Evolutionary conservation across 2,329 filamentous ascomycete species (phyloP).

Genomic region (Metarhizium robertsii): DNA sequence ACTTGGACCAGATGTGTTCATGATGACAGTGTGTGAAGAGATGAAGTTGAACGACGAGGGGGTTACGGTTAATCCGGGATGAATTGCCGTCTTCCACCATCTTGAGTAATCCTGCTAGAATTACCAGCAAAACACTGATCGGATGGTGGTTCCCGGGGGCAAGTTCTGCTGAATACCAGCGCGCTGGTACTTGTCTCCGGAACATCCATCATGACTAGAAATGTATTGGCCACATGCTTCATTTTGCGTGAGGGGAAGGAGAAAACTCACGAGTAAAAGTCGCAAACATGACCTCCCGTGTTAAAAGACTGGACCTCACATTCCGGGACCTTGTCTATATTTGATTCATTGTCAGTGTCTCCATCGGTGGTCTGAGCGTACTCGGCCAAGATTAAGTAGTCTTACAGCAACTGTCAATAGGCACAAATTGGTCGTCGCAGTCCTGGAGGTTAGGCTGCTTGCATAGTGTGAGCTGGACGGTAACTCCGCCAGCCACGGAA

Average conservation of each 20-base stretch:
- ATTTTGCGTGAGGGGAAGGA: too few species aligned
- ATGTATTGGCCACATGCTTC: background rate
- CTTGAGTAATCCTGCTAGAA: background rate
- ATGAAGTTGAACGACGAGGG: too few species aligned
- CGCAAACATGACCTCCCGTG: conserved; percentile 1
- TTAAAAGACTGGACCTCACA: conserved; percentile 1
- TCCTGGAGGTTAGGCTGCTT: background rate
- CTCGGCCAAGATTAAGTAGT: too few species aligned
- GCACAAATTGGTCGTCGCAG: background rate
- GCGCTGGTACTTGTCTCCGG: background rate
- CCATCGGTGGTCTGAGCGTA: too few species aligned
- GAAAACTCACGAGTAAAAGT: conserved; percentile 2
- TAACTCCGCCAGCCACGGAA: background rate
- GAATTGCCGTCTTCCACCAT: too few species aligned
- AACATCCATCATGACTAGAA: background rate
- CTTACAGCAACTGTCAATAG: conserved; percentile 4
- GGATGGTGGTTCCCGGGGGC: background rate
- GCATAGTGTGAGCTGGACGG: conserved; percentile 1
- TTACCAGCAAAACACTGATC: conserved; percentile 4
- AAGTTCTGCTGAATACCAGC: background rate
- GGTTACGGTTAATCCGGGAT: too few species aligned
- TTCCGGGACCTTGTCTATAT: background rate
- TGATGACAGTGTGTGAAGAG: too few species aligned
- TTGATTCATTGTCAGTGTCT: background rate
- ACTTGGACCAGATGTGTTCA: too few species aligned